Evolutionary conservation across 2,329 filamentous ascomycete species (phyloP), one percentile per base, ranked within the genome.

Genomic region (Alternaria brassicae): DNA sequence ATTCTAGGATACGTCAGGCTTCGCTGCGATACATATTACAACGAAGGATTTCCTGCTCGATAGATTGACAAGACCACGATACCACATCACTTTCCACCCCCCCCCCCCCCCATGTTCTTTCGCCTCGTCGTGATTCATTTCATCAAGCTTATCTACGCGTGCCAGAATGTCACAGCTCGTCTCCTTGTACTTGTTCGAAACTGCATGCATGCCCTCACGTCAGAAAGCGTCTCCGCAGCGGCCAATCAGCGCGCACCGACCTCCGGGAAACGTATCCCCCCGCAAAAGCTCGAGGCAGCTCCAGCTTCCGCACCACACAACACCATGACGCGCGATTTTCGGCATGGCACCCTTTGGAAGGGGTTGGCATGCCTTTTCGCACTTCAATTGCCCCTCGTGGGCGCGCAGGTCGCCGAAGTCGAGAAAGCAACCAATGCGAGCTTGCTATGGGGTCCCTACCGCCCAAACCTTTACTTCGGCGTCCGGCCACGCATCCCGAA

Each of bases 361-460:
- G 62, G 69, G 40, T 48, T 74, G 25, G 47, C 68, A 15, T 67
- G 71, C 41, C 48, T 71, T 19, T 56, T 73, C 9, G 48, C 68
- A 8, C 52, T 70, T 28, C 70, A 72, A 67, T 70, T 68, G 58
- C 62, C 72, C 21, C 44, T 70, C 37, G 60, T 49, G 6, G 59
- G 59, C 39, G 74, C 76, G 61, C 74, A 77, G 66, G 72, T 73
- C 60, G 71, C 73, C 19, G 74, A 76, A 27, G 74, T 78, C 12
- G 73, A 77, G 42, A 80, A 79, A 71, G 81, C 82, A 23, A 85
- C 82, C 68, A 97, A 98, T 78, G 86, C 96, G 73, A 94, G 90
- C 72, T 83, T 99, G 69, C 84, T 98, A 81, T 99, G 95, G 95
- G 95, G 95, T 0, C 92, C 95, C 1, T 99, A 98, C 81, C 88